phyloP scores from a whole-genome alignment of 169 alveolate genomes.

The Condylostoma magnum region DNA sequence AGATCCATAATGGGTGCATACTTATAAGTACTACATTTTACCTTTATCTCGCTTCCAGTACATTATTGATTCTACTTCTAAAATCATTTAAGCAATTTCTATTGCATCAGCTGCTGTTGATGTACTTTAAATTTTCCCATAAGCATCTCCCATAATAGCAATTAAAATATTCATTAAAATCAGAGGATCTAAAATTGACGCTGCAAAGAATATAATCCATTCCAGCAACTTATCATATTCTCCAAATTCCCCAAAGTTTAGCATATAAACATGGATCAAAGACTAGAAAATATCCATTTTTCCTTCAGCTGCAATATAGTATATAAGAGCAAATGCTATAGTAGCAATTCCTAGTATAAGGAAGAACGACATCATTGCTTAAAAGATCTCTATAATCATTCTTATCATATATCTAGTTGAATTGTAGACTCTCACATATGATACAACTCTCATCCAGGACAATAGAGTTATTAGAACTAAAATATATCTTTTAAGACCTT shows the following conservation, averaged over 20 bases:
- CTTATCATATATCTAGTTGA: constrained; percentile 10
- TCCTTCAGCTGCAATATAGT: background rate
- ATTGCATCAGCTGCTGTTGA: background rate
- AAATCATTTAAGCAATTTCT: background rate
- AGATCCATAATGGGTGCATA: background rate
- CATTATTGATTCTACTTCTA: background rate
- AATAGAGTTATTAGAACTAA: background rate
- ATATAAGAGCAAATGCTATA: background rate
- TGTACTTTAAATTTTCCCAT: background rate
- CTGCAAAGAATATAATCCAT: background rate
- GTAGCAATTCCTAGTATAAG: background rate
- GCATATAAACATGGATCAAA: background rate
- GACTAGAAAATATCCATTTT: background rate
- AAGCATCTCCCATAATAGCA: constrained; percentile 15
- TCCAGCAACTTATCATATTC: background rate
- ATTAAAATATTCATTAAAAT: background rate
- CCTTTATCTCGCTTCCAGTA: background rate
- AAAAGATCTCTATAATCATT: background rate
- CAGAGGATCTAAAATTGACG: background rate
- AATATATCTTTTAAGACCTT: too few relatives aligned
- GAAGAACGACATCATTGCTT: background rate
- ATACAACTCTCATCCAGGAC: background rate
- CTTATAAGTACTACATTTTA: background rate
- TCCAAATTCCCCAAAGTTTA: background rate
- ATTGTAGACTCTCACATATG: background rate